Conservation (phyloP, 305 asterid genomes). For the Petunia hybrid region DNA sequence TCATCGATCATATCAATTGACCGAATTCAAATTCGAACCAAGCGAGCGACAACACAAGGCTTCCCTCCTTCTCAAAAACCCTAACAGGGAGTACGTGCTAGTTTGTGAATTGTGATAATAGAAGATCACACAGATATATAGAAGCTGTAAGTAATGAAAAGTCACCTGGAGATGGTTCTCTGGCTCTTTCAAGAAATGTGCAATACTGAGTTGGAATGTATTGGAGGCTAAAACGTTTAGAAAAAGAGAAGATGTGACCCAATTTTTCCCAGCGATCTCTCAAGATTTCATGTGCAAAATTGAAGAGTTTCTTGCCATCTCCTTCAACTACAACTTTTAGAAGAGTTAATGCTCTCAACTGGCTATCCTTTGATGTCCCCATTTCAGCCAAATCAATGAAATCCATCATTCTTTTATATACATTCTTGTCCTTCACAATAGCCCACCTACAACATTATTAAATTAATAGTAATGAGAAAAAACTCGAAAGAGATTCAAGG, state of each 20-base stretch:
- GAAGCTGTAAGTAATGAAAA: background rate
- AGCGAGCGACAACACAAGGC: no score
- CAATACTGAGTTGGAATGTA: constrained; percentile 58
- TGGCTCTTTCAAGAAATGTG: constrained; percentile 52
- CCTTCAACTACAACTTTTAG: constrained; percentile 48
- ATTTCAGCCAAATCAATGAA: constrained; percentile 51
- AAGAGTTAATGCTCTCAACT: constrained; percentile 65
- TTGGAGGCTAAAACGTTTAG: constrained; percentile 61
- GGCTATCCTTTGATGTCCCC: constrained; percentile 67
- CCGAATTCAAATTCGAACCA: no score
- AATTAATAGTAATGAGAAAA: background rate
- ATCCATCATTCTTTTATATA: constrained; percentile 46
- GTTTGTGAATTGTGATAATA: no score
- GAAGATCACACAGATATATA: no score
- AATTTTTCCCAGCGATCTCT: constrained; percentile 61
- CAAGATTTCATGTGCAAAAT: constrained; percentile 57
- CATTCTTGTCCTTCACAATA: constrained; percentile 55
- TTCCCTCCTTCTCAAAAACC: no score
- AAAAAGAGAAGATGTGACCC: constrained; percentile 46
- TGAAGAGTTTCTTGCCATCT: constrained; percentile 49
- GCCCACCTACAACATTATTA: constrained; percentile 58
- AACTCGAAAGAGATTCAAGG: constrained; percentile 15
- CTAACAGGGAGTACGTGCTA: no score
- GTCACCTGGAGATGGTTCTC: constrained; percentile 85
- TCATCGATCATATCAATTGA: no score